Evolutionary conservation across 257 asterid species (phyloP), one percentile per base, ranked within the genome.

Genomic region (Capsicum chinense): DNA sequence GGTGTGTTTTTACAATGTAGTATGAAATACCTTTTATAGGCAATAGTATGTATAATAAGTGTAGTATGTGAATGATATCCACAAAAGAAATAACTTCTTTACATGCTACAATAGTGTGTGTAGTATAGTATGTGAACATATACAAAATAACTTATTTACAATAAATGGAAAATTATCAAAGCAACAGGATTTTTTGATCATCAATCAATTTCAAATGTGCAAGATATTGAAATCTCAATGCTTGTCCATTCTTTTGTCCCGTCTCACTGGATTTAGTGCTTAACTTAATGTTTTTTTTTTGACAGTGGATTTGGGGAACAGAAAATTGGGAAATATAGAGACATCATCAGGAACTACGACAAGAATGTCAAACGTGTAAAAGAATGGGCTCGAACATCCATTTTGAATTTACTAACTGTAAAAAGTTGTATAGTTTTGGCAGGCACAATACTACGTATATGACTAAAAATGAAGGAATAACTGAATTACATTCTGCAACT

Each of bases 401-500:
- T 78, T 76, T 76, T 56, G 47, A 52, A 52, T 52, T 73, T 52
- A 52, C 58, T 35, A 3, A 14, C 81, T 76, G 26, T 74, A 50
- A 12, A 48, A 48, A 39, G 4, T 60, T 73, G 4, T 47, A 21
- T 50, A 52, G 80, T 52, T 48, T 48, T 47, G 80, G 11, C 80
- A n/a, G 60, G 60, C 21, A 74, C 81, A 74, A 2, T 12, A 21
- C 14, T 74, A 35, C 3, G 19, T 74, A 48, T 50, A 48, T 50
- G 47, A 74, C 0, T 3, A 50, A 54, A 48, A 47, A 48, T 48
- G 48, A 26, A 76, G 47, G 26, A 76, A 71, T 44, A 5, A 78
- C 26, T 78, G 0, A 14, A 78, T 44, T 78, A 78, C 81, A 54
- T 54, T 16, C 21, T 4, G 26, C 26, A 26, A 56, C 33, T 13